phyloP scores from a whole-genome alignment of 163 green algal species.

The Chloromonas sp. region DNA sequence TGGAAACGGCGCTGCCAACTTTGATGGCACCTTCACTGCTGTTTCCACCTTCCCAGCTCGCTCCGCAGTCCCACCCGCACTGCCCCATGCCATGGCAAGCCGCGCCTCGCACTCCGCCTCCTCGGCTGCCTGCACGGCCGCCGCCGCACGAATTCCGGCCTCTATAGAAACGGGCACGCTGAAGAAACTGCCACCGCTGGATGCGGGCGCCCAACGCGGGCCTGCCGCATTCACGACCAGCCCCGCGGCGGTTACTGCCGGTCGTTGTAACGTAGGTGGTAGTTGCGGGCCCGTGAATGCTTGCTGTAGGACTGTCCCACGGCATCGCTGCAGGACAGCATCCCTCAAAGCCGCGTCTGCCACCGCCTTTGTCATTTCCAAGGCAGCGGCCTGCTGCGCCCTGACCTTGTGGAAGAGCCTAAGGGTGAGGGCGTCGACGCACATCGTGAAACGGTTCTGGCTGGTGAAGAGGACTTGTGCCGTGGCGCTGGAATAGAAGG shows the following conservation, averaged over 20 bases:
- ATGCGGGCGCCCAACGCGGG: background rate
- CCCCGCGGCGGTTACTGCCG: too few species aligned
- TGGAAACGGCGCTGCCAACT: too few species aligned
- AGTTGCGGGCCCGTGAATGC: background rate
- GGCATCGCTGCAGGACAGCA: background rate
- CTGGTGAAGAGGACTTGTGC: constrained; percentile 14
- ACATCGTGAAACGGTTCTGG: constrained; percentile 25
- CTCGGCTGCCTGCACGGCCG: too few species aligned
- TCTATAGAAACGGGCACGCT: background rate
- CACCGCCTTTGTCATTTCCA: constrained; percentile 6
- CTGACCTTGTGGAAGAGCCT: constrained; percentile 30
- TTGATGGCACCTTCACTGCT: too few species aligned
- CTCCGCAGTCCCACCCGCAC: background rate
- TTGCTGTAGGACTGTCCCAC: background rate
- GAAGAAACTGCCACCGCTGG: background rate
- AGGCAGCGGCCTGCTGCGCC: constrained; percentile 26
- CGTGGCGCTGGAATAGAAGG: background rate
- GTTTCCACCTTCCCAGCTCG: too few species aligned
- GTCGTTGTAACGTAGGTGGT: background rate
- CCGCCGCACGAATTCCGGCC: background rate
- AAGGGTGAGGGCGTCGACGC: constrained; percentile 34
- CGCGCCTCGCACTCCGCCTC: too few species aligned
- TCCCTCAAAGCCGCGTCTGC: background rate
- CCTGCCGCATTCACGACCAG: background rate
- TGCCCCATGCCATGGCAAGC: background rate